phyloP scores from a whole-genome alignment of 2,329 filamentous ascomycete genomes.

The Zasmidium cellare region DNA sequence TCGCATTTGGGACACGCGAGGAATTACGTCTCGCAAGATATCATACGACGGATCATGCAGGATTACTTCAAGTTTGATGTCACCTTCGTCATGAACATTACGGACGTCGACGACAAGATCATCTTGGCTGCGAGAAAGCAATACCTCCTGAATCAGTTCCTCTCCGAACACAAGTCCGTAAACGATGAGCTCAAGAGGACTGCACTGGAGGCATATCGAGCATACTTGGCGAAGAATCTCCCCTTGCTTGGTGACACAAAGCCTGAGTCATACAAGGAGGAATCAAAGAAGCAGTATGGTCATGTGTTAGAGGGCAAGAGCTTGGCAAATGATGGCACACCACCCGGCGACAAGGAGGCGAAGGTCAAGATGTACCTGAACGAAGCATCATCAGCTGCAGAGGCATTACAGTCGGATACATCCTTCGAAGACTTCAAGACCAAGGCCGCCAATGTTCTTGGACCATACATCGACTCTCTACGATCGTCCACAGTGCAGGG shows the following conservation, averaged over 20 bases:
- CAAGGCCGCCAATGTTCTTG: conserved; percentile 67
- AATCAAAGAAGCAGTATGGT: conserved; percentile 54
- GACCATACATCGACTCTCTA: conserved; percentile 75
- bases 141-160: conserved; percentile 71
- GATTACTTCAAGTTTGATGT: conserved; percentile 83
- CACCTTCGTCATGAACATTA: conserved; percentile 91
- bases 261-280: conserved; percentile 49
- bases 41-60: conserved; percentile 76
- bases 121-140: conserved; percentile 71
- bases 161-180: conserved; percentile 49
- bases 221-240: conserved; percentile 69
- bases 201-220: conserved; percentile 53
- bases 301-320: conserved; percentile 56
- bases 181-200: conserved; percentile 51
- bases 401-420: conserved; percentile 44
- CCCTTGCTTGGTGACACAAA: conserved; percentile 49
- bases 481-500: conserved; percentile 59
- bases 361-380: conserved; percentile 89
- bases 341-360: conserved; percentile 73
- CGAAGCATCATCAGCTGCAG: conserved; percentile 56
- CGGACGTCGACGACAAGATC: conserved; percentile 70
- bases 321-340: conserved; percentile 52
- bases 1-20: conserved; percentile 76
- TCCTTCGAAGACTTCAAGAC: conserved; percentile 51
- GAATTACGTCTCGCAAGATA: conserved; percentile 90